Base-by-base conservation (phyloP, 108 stramenopile genomes). In the Schizochytrium sp. region DNA sequence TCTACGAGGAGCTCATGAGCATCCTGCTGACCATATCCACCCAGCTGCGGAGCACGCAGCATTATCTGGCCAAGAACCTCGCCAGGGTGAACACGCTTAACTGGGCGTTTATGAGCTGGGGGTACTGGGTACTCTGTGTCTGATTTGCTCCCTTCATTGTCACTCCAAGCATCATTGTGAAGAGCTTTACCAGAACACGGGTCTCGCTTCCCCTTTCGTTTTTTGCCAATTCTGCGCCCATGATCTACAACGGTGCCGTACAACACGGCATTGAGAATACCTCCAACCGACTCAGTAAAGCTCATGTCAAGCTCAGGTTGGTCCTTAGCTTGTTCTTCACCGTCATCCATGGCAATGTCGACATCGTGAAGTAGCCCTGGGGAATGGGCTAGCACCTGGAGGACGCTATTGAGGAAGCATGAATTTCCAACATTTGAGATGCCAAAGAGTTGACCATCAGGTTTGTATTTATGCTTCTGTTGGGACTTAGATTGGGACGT, bases 361-460 rank as follows among this genome's bases (percentile, higher is more conserved):
- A 83, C 15, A 12, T 83, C 28, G 1, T 13, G 53, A 17, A 42
- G 38, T 5, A 83, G 40, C 38, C 76, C 47, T 19, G 76, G 76
- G 7, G 50, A 83, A 40, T 83, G 76, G 50, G 76, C 47, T 2
- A 83, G 3, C 10, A 83, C 76, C 3, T 83, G 76, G 17, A 83
- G 53, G 10, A 83, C 76, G 76, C 50, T 55, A 40, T 83, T 83
- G 47, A 83, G 47, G 40, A 55, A 83, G 28, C 76, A 83, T 0
- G 76, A 83, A 28, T 83, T 83, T 56, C 76, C 76, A 2, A 83
- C 53, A 28, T 83, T 83, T n/a, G 76, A 10, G 28, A 83, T 83
- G 0, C 76, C 76, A 3, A 55, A 83, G 5, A 83, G 76, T 2
- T 69, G 12, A 38, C 64, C 64, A 69, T 8, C 64, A 12, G 19